Base-by-base conservation (phyloP, 345 rosid genomes). In the Eucalyptus viminalis region DNA sequence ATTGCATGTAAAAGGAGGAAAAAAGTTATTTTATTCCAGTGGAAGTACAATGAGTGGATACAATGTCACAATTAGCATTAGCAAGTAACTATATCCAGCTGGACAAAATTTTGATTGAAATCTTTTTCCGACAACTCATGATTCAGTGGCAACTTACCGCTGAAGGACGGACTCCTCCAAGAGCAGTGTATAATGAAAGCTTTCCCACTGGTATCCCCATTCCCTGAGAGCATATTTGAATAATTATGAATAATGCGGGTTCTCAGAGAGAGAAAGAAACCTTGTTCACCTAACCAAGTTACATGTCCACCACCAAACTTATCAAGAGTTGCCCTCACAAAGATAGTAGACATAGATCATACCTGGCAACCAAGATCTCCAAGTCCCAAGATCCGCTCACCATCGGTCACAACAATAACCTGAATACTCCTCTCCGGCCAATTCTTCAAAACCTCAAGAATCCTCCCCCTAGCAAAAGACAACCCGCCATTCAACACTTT, bases 321-420 rank as follows among this genome's bases (percentile, higher is more conserved):
- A 45, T 58, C 49, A 65, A 87, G 44, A 25, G 72, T 58, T 51
- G 29, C 47, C 85, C 31, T 5, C 29, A 31, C 45, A 80, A 25
- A 12, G 14, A 19, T 37, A 86, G 45, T 51, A 86, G 27, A 21
- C 13, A 11, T 21, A 22, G 7, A 11, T 76, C 88, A 80, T 92
- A 95, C 99, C 96, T 97, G 99, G 91, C 99, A 97, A 43, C 99
- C 99, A 90, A 97, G 98, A 92, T 97, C 99, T 62, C 99, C 99
- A 24, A 97, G 95, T 72, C 99, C 99, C 91, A 97, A 90, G 90
- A 97, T 97, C 88, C 99, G 94, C 94, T 97, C 99, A 86, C 99
- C 99, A 88, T 97, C 99, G 47, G 99, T 97, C 88, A 97, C 99
- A 87, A 97, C 99, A 91, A 97, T 97, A 90, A 97, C 99, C 93